A percentile compares a stretch with the other conserved stretches of the same genome.
phyloP scores from a whole-genome alignment of 2,329 filamentous ascomycete genomes.

The Knufia petricola region DNA sequence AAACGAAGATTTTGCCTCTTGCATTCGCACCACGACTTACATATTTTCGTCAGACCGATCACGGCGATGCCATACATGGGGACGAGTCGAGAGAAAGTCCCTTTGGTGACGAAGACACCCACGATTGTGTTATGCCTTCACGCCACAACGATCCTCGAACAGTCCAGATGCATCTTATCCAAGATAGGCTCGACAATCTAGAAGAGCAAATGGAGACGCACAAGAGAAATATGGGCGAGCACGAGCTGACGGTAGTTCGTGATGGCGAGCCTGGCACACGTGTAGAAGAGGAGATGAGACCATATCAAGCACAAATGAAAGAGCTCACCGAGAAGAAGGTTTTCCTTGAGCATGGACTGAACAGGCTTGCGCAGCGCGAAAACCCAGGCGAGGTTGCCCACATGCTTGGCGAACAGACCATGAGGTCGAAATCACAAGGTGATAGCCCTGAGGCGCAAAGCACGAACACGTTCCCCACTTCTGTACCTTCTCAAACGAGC shows the following conservation, averaged over 20 bases:
- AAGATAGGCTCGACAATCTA: constrained; percentile 68
- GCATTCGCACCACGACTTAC: constrained; percentile 91
- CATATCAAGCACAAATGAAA: constrained; percentile 47
- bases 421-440: constrained; percentile 2
- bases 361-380: constrained; percentile 45
- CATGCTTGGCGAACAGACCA: constrained; percentile 29
- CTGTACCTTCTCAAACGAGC: constrained; percentile 18
- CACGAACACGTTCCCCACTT: constrained; percentile 1
- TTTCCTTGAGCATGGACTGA: constrained; percentile 50
- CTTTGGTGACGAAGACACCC: constrained; percentile 87
- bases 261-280: constrained; percentile 43
- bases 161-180: constrained; percentile 78
- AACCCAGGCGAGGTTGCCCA: constrained; percentile 38
- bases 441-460: constrained; percentile 8
- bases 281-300: constrained; percentile 36
- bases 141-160: constrained; percentile 77
- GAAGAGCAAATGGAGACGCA: constrained; percentile 70
- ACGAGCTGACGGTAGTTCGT: constrained; percentile 54
- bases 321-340: constrained; percentile 49
- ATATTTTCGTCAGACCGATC: constrained; percentile 94
- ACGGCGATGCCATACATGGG: constrained; percentile 67
- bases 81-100: constrained; percentile 74
- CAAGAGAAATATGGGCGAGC: constrained; percentile 60
- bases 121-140: constrained; percentile 82
- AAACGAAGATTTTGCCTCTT: constrained; percentile 87